phyloP scores from a whole-genome alignment of 352 stramenopile species.

The Albugo candida region DNA sequence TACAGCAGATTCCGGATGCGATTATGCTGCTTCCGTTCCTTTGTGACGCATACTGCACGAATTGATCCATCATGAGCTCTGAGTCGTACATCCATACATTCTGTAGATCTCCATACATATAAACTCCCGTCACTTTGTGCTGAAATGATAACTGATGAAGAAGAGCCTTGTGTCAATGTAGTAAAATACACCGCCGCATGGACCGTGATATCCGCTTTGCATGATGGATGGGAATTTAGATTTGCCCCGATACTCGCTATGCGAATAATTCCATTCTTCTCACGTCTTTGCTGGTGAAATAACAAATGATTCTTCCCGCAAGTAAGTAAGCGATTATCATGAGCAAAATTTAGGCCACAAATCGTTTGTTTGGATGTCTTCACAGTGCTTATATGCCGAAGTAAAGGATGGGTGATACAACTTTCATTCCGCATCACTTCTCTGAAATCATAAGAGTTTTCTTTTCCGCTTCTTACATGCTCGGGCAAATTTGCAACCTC shows the following conservation, averaged over 20 bases:
- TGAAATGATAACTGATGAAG: slow-evolving; percentile 18
- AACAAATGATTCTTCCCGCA: slow-evolving; percentile 47
- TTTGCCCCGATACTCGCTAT: slow-evolving; percentile 1
- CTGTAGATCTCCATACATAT: slow-evolving; percentile 51
- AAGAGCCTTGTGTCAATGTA: slow-evolving; percentile 6
- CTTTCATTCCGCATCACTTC: slow-evolving; percentile 13
- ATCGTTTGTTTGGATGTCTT: slow-evolving; percentile 53
- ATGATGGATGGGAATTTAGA: slow-evolving; percentile 18
- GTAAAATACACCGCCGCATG: slow-evolving; percentile 43
- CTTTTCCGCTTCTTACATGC: not conserved
- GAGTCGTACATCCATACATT: slow-evolving; percentile 26
- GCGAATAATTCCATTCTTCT: not conserved
- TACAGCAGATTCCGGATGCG: slow-evolving; percentile 14
- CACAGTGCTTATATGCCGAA: slow-evolving; percentile 12
- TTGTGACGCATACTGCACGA: slow-evolving; percentile 23
- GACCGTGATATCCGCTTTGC: slow-evolving; percentile 28
- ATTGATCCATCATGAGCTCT: slow-evolving; percentile 26
- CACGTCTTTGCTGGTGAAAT: slow-evolving; percentile 17
- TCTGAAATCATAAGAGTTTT: too few species aligned
- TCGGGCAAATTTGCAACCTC: slow-evolving; percentile 14
- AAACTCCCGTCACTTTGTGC: slow-evolving; percentile 47
- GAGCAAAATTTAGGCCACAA: slow-evolving; percentile 31
- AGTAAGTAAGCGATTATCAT: slow-evolving; percentile 31
- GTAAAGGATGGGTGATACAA: slow-evolving; percentile 16
- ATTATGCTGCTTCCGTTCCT: slow-evolving; percentile 13